Percentiles rank a stretch among this genome's conserved stretches.
phyloP scores from a whole-genome alignment of 371 early-diverging fungal species.

The Mucor lusitanicus region DNA sequence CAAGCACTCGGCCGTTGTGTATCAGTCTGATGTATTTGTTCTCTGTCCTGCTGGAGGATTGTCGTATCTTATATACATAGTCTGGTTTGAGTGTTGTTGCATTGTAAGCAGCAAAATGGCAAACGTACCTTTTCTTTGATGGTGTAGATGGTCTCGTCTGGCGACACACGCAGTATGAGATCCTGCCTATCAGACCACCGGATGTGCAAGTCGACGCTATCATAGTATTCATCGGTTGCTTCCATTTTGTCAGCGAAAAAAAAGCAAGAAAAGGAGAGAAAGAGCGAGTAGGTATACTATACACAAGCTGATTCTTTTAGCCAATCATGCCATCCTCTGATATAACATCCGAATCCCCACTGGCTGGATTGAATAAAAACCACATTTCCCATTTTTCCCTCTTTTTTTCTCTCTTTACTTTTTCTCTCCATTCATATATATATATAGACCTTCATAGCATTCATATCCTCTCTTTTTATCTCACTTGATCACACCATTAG shows the following conservation, averaged over 20 bases:
- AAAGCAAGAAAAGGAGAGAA: background rate
- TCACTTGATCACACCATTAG: background rate
- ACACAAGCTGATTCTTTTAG: background rate
- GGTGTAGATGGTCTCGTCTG: conserved; percentile 38
- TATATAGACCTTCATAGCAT: background rate
- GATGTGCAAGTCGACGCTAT: conserved; percentile 43
- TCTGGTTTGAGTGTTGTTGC: background rate
- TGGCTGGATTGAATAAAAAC: background rate
- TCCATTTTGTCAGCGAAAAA: conserved; percentile 7
- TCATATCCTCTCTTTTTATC: background rate
- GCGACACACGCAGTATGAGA: conserved; percentile 34
- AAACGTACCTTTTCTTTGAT: conserved; percentile 57
- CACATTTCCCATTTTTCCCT: conserved; percentile 5
- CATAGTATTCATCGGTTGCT: conserved; percentile 30
- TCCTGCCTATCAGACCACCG: conserved; percentile 50
- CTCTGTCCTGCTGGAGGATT: conserved; percentile 21
- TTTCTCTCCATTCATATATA: background rate
- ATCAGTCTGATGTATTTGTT: conserved; percentile 58
- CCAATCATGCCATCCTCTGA: background rate
- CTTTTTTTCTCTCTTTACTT: background rate
- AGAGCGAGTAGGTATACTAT: too few species aligned
- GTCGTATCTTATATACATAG: conserved; percentile 16
- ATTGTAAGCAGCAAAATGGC: background rate
- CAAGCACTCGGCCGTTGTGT: conserved; percentile 54
- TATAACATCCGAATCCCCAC: background rate